These are phyloP conservation scores for Sugiyamaella novakii DNA, from an alignment of 1,139 yeast genomes.

Conservation along the genomic window DNA sequence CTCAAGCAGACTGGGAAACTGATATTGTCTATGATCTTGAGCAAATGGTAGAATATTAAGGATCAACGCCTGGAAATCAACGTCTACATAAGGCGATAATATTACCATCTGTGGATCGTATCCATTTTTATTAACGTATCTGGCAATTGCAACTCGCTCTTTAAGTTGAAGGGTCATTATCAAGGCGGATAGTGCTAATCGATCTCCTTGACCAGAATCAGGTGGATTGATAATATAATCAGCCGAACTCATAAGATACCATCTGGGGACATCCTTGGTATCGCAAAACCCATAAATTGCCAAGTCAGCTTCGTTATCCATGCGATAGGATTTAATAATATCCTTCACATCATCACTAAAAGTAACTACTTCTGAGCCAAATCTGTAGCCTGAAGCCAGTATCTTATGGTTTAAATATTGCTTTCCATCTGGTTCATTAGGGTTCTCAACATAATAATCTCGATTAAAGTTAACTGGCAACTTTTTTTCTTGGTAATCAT, in stretches of 20 bases:
- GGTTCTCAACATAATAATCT: constrained; percentile 29
- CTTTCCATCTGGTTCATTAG: constrained; percentile 31
- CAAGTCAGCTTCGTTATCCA: constrained; percentile 36
- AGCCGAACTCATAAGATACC: constrained; percentile 61
- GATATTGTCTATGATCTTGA: constrained; percentile 72
- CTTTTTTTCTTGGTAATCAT: constrained; percentile 35
- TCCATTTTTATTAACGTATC: constrained; percentile 59
- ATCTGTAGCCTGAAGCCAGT: constrained; percentile 59
- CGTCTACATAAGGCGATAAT: constrained; percentile 53
- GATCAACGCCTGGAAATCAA: constrained; percentile 40
- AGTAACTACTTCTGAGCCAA: constrained; percentile 64
- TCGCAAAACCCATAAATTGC: constrained; percentile 67
- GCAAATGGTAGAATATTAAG: constrained; percentile 65
- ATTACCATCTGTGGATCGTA: constrained; percentile 54
- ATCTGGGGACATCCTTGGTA: constrained; percentile 53
- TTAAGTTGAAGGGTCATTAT: constrained; percentile 56
- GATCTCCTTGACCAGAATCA: constrained; percentile 48
- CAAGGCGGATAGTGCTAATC: constrained; percentile 54
- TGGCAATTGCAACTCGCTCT: constrained; percentile 57
- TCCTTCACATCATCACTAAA: constrained; percentile 51
- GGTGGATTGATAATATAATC: constrained; percentile 55
- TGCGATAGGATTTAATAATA: constrained; percentile 27
- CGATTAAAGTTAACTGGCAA: constrained; percentile 25
- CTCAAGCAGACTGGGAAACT: constrained; percentile 56
- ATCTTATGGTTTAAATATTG: constrained; percentile 38